phyloP scores from a whole-genome alignment of 208 protist genomes.

The Leishmania tarentolae region DNA sequence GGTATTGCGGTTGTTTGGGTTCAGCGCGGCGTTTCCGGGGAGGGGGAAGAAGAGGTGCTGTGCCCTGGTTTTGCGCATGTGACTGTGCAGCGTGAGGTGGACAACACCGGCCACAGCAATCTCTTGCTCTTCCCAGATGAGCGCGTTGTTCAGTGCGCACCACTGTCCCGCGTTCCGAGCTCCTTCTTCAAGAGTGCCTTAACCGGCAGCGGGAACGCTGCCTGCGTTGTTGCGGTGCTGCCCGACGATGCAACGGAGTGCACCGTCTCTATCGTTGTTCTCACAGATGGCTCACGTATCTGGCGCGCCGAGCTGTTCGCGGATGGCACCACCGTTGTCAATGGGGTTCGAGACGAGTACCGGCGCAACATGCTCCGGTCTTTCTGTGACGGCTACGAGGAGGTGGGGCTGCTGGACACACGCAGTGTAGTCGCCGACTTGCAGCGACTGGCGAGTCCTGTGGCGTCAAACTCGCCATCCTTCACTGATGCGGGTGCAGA shows the following conservation, averaged over 20 bases:
- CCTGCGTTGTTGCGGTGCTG: slow-evolving; percentile 47
- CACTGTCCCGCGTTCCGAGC: slow-evolving; percentile 24
- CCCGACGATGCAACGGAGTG: slow-evolving; percentile 28
- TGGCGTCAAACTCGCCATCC: neutral
- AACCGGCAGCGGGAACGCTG: slow-evolving; percentile 16
- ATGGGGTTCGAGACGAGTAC: slow-evolving; percentile 28
- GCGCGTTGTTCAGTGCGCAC: slow-evolving; percentile 42
- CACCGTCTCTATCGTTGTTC: slow-evolving; percentile 42
- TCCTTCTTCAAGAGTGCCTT: slow-evolving; percentile 23
- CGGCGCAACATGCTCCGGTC: slow-evolving; percentile 28
- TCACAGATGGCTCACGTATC: slow-evolving; percentile 61
- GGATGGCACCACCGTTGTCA: slow-evolving; percentile 46
- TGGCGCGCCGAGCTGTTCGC: slow-evolving; percentile 61
- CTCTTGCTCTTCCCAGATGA: slow-evolving; percentile 54
- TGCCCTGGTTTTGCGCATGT: slow-evolving; percentile 42
- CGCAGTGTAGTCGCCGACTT: slow-evolving; percentile 25
- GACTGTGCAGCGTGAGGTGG: slow-evolving; percentile 57
- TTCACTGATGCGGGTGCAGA: neutral
- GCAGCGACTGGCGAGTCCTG: slow-evolving; percentile 8
- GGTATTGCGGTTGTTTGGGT: slow-evolving; percentile 69
- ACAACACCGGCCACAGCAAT: slow-evolving; percentile 46
- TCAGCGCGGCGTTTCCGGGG: slow-evolving; percentile 27
- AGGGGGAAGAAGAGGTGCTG: neutral
- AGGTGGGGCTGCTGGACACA: slow-evolving; percentile 27
- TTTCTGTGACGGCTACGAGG: slow-evolving; percentile 27